A percentile compares a stretch with the other conserved stretches of the same genome.
These are phyloP conservation scores for Centrapalus pauciflorus DNA, from an alignment of 129 eudicot species.

Conservation along the genomic window DNA sequence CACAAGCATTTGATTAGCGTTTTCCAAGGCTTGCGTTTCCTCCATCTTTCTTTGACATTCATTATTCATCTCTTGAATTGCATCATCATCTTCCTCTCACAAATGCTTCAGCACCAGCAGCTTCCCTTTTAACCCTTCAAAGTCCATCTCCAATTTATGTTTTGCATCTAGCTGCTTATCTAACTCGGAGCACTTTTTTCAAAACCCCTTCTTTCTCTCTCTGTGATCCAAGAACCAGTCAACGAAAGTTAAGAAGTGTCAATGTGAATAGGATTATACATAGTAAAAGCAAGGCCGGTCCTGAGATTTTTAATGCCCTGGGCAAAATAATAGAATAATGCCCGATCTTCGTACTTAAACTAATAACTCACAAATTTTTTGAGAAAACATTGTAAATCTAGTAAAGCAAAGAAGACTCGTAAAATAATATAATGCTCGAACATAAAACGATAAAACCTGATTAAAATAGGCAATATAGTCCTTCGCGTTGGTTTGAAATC, in stretches of 20 bases:
- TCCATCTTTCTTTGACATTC: conserved; percentile 57
- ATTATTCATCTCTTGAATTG: conserved; percentile 62
- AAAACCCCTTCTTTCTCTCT: conserved; percentile 84
- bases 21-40: conserved; percentile 47
- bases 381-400: too few relatives aligned
- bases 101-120: conserved; percentile 83
- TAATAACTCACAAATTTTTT: too few relatives aligned
- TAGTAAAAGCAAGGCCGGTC: too few relatives aligned
- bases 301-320: too few relatives aligned
- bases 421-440: too few relatives aligned
- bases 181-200: conserved; percentile 58
- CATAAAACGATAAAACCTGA: too few relatives aligned
- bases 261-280: too few relatives aligned
- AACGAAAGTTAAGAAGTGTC: neutral
- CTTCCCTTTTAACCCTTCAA: conserved; percentile 86
- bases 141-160: conserved; percentile 87
- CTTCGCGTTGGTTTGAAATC: too few relatives aligned
- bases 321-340: too few relatives aligned
- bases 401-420: too few relatives aligned
- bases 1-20: conserved; percentile 47
- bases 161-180: conserved; percentile 73
- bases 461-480: too few relatives aligned
- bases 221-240: conserved; percentile 36
- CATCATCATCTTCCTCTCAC: conserved; percentile 75
- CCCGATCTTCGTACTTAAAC: too few relatives aligned